These are phyloP conservation scores for Zasmidium cellare DNA, from an alignment of 2,329 filamentous ascomycete species.

Conservation along the genomic window DNA sequence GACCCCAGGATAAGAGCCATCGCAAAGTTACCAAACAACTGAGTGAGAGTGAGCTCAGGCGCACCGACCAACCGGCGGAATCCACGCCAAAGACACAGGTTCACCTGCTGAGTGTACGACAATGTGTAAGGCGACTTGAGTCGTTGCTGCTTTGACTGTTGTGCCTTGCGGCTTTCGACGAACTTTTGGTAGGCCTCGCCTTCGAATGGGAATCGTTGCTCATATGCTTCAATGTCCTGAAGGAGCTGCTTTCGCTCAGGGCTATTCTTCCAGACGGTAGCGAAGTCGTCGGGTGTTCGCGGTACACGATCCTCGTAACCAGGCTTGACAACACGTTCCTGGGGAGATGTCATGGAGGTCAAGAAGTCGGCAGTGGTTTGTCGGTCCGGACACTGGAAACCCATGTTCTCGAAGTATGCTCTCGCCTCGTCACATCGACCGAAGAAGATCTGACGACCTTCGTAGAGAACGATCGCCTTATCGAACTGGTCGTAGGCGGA, in stretches of 20 bases:
- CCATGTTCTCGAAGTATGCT: conserved; percentile 68
- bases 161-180: conserved; percentile 45
- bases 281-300: conserved; percentile 52
- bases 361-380: conserved; percentile 76
- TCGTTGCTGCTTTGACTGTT: conserved; percentile 54
- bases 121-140: conserved; percentile 78
- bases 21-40: conserved; percentile 68
- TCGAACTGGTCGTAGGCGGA: conserved; percentile 70
- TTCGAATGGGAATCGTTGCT: conserved; percentile 46
- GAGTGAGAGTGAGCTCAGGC: conserved; percentile 68
- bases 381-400: conserved; percentile 69
- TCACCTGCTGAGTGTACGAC: conserved; percentile 72
- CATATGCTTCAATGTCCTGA: conserved; percentile 47
- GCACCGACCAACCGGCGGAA: conserved; percentile 77
- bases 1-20: conserved; percentile 77
- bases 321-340: conserved; percentile 47
- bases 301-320: conserved; percentile 50
- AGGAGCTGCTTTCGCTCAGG: conserved; percentile 47
- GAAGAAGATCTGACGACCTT: conserved; percentile 71
- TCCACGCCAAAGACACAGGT: conserved; percentile 78
- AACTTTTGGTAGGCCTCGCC: conserved; percentile 49
- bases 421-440: conserved; percentile 64
- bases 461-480: conserved; percentile 67
- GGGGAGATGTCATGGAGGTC: conserved; percentile 65
- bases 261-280: conserved; percentile 56